A percentile compares a stretch with the other conserved stretches of the same genome.
phyloP scores from a whole-genome alignment of 1,284 basidiomycete species.

The Cutaneotrichosporon cavernicola region DNA sequence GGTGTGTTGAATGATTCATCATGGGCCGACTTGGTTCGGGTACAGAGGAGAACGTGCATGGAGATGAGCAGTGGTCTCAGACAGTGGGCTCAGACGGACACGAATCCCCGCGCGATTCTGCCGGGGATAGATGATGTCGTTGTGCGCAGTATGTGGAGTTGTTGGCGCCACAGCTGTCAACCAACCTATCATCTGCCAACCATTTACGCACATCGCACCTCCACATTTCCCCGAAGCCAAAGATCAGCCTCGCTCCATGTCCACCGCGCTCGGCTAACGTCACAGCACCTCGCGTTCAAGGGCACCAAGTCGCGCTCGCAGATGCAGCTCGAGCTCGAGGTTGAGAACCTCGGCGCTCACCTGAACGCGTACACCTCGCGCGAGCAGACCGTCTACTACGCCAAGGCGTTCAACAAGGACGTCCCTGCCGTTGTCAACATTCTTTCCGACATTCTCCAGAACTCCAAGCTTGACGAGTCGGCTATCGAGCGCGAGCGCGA shows the following conservation, averaged over 20 bases:
- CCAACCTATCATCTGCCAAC: background rate
- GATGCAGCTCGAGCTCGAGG: constrained; percentile 91
- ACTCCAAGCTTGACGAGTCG: constrained; percentile 84
- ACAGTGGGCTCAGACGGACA: background rate
- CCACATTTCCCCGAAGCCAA: constrained; percentile 12
- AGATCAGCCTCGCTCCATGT: constrained; percentile 2
- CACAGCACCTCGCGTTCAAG: constrained; percentile 59
- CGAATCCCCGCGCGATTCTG: background rate
- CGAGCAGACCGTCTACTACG: constrained; percentile 99
- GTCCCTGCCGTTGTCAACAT: constrained; percentile 90
- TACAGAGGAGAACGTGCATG: background rate
- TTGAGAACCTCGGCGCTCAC: constrained; percentile 97
- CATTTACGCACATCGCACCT: constrained; percentile 8
- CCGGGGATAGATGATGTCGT: background rate
- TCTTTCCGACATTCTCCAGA: constrained; percentile 97
- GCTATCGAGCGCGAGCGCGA: constrained; percentile 96
- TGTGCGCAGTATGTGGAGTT: background rate
- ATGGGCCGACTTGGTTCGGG: background rate
- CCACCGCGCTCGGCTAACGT: constrained; percentile 15
- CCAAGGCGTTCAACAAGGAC: constrained; percentile 97
- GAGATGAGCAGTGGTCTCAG: background rate
- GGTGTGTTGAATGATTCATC: constrained; percentile 52
- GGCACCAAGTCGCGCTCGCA: constrained; percentile 89
- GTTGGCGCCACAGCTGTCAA: background rate
- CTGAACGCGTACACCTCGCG: constrained; percentile 98